phyloP scores from a whole-genome alignment of 2,329 filamentous ascomycete genomes.

The Epichloe sibirici region DNA sequence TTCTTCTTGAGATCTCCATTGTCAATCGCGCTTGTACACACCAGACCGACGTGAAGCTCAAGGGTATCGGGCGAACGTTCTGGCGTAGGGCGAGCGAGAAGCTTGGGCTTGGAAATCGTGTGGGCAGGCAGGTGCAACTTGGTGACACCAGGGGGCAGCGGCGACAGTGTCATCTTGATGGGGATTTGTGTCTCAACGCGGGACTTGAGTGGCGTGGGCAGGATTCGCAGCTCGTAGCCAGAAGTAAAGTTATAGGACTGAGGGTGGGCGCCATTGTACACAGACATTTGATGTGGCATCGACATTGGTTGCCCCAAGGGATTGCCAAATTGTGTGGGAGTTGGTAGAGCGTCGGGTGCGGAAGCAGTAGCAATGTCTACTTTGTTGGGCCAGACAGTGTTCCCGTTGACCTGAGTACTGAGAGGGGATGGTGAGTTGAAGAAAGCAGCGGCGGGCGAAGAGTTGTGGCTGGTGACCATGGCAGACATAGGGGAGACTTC shows the following conservation, averaged over 20 bases:
- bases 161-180: constrained; percentile 66
- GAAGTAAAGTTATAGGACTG: constrained; percentile 19
- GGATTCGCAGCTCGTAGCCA: constrained; percentile 41
- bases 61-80: constrained; percentile 59
- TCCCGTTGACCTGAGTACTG: constrained; percentile 19
- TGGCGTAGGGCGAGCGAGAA: constrained; percentile 61
- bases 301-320: constrained; percentile 2
- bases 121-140: constrained; percentile 78
- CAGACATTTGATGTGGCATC: constrained; percentile 17
- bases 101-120: constrained; percentile 89
- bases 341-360: constrained; percentile 14
- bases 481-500: constrained; percentile 44
- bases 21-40: constrained; percentile 87
- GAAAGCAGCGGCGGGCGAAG: constrained; percentile 34
- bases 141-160: constrained; percentile 62
- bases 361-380: constrained; percentile 14
- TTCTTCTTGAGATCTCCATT: constrained; percentile 52
- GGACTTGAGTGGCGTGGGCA: constrained; percentile 66
- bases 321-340: constrained; percentile 14
- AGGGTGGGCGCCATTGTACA: constrained; percentile 13
- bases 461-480: constrained; percentile 38
- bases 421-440: constrained; percentile 37
- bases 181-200: constrained; percentile 95
- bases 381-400: constrained; percentile 24
- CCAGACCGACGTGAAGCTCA: constrained; percentile 68